Evolutionary conservation across 2,329 filamentous ascomycete genomes (phyloP), one percentile per base, ranked within the genome.

Genomic region (Fusarium fracticaudum): DNA sequence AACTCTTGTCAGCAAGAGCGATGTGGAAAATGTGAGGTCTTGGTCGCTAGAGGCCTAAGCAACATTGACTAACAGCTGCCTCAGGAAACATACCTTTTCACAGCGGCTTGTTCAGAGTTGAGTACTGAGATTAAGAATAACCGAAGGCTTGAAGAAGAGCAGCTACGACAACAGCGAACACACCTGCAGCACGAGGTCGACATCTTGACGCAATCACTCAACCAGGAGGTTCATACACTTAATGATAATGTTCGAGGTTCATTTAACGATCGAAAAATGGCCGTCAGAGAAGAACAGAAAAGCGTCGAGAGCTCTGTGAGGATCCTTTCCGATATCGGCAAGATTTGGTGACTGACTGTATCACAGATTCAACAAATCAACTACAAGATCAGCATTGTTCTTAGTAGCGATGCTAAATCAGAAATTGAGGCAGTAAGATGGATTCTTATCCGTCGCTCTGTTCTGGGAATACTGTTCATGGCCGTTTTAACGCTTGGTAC

Each of bases 211-310:
- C 96, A 98, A 85, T 90, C 92, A 54, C 86, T 98, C 67, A 93
- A 91, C 40, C 95, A 98, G 82, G 95, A 98, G 80, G 87, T 95
- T 33, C 84, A 91, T 63, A 92, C 90, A 40, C 85, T 98, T 67
- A 96, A 94, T 77, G 96, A 99, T 80, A 94, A 95, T 63, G 88
- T 98, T n/a, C 94, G 95, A 81, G 96, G 94, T 65, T 93, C 98
- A 88, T 98, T 98, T 81, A 96, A 98, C 79, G 96, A 99, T 81
- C 91, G 97, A 48, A 96, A 96, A 81, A 97, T 98, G 93, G 90
- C 91, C 5, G 95, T 97, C 4, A 87, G 95, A 62, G 93, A 96
- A 82, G 94, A 98, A 81, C 95, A 98, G 83, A 92, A 95, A 80
- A 88, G 88, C 12, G 92, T 94, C 79, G 96, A 98, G 80, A 93